phyloP scores from a whole-genome alignment of 2,329 filamentous ascomycete genomes.

The Botrytis fabae region DNA sequence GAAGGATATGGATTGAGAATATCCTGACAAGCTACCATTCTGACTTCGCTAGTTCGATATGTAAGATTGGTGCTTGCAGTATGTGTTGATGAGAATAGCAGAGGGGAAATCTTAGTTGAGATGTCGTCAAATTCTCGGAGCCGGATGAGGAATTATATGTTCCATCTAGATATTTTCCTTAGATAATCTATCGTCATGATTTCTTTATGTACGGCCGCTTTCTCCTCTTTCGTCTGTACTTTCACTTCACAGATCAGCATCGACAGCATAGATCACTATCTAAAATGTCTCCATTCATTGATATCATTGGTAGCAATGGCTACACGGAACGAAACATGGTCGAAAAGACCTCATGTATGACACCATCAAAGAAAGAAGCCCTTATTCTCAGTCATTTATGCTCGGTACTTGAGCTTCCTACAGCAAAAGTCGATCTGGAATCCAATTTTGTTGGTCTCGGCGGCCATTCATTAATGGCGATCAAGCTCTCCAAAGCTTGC shows the following conservation, averaged over 20 bases:
- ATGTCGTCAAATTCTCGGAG: constrained; percentile 5
- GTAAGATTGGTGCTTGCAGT: constrained; percentile 4
- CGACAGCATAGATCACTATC: constrained; percentile 5
- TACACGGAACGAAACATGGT: constrained; percentile 5
- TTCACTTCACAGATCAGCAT: constrained; percentile 8
- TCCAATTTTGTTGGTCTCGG: constrained; percentile 48
- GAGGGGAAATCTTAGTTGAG: constrained; percentile 8
- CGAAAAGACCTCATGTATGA: not conserved
- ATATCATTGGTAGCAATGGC: constrained; percentile 4
- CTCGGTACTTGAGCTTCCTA: not conserved
- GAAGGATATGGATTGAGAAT: not conserved
- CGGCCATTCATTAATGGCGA: constrained; percentile 49
- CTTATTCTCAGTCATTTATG: constrained; percentile 12
- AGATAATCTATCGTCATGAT: not conserved
- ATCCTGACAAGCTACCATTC: not conserved
- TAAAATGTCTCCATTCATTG: constrained; percentile 20
- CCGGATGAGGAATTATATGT: not conserved
- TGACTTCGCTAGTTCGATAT: not conserved
- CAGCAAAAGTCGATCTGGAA: not conserved
- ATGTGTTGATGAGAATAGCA: not conserved
- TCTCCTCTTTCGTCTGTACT: constrained; percentile 5
- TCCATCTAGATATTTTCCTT: not conserved
- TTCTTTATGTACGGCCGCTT: constrained; percentile 14
- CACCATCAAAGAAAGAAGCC: constrained; percentile 17
- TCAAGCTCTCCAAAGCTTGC: constrained; percentile 46